phyloP scores from a whole-genome alignment of 306 rosid species.

The Hippophae tibetana region DNA sequence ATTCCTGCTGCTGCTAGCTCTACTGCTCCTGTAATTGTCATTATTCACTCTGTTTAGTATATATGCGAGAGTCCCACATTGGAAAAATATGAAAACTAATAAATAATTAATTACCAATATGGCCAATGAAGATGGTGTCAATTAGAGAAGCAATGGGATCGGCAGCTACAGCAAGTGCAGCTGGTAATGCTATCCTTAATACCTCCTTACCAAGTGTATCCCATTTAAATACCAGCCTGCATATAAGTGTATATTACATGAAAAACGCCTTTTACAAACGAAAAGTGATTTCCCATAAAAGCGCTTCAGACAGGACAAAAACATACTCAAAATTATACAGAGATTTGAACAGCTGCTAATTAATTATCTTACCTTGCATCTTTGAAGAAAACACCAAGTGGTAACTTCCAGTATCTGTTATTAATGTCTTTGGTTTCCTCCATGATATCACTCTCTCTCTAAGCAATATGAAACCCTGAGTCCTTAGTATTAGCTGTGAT shows the following conservation, averaged over 20 bases:
- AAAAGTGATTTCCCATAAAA: neutral
- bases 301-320: neutral
- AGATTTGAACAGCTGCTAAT: neutral
- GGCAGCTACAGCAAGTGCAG: conserved; percentile 92
- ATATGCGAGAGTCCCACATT: neutral
- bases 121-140: conserved; percentile 97
- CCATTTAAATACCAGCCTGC: conserved; percentile 62
- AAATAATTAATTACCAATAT: conserved; percentile 45
- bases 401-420: conserved; percentile 33
- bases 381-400: conserved; percentile 76
- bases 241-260: too few species aligned
- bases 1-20: conserved; percentile 97
- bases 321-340: too few species aligned
- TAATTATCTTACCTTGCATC: conserved; percentile 55
- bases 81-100: too few species aligned
- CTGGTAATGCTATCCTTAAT: conserved; percentile 78
- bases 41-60: neutral
- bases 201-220: conserved; percentile 68
- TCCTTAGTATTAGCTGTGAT: too few species aligned
- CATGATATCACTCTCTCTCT: too few species aligned
- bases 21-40: conserved; percentile 51
- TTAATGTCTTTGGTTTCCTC: too few species aligned
- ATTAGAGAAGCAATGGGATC: conserved; percentile 96
- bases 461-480: too few species aligned
- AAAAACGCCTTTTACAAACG: too few species aligned